Conservation (phyloP, 2,329 filamentous ascomycete genomes). For the Curvularia lunata region DNA sequence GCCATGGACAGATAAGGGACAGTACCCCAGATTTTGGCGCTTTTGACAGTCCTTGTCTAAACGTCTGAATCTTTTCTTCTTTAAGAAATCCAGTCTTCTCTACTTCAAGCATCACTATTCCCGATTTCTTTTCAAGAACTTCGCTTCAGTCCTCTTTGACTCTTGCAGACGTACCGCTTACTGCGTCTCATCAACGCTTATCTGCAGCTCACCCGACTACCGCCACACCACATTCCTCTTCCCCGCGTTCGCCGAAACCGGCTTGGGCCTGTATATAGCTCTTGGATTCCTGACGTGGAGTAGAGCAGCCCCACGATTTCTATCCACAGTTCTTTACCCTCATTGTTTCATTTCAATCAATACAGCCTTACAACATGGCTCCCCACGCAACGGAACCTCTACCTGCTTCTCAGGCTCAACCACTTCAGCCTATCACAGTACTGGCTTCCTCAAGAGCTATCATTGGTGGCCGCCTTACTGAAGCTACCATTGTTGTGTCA, state of each 20-base stretch:
- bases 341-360: slow-evolving; percentile 12
- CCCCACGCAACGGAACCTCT: slow-evolving; percentile 47
- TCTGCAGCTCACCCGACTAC: slow-evolving; percentile 32
- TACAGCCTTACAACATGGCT: slow-evolving; percentile 38
- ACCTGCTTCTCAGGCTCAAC: slow-evolving; percentile 35
- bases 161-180: slow-evolving; percentile 20
- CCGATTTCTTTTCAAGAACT: slow-evolving; percentile 1
- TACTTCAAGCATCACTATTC: not conserved
- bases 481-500: slow-evolving; percentile 84
- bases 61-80: slow-evolving; percentile 10
- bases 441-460: slow-evolving; percentile 85
- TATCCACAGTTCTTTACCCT: slow-evolving; percentile 12
- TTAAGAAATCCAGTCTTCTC: slow-evolving; percentile 6
- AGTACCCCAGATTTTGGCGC: slow-evolving; percentile 46
- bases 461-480: slow-evolving; percentile 75
- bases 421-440: slow-evolving; percentile 66
- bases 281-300: slow-evolving; percentile 18
- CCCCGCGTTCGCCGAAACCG: slow-evolving; percentile 34
- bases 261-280: slow-evolving; percentile 30
- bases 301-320: slow-evolving; percentile 8
- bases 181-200: slow-evolving; percentile 45
- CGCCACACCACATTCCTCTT: slow-evolving; percentile 28
- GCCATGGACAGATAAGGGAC: slow-evolving; percentile 42
- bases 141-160: slow-evolving; percentile 18
- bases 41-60: slow-evolving; percentile 18